phyloP scores from a whole-genome alignment of 2,329 filamentous ascomycete genomes.

The Colletotrichum orbiculare region DNA sequence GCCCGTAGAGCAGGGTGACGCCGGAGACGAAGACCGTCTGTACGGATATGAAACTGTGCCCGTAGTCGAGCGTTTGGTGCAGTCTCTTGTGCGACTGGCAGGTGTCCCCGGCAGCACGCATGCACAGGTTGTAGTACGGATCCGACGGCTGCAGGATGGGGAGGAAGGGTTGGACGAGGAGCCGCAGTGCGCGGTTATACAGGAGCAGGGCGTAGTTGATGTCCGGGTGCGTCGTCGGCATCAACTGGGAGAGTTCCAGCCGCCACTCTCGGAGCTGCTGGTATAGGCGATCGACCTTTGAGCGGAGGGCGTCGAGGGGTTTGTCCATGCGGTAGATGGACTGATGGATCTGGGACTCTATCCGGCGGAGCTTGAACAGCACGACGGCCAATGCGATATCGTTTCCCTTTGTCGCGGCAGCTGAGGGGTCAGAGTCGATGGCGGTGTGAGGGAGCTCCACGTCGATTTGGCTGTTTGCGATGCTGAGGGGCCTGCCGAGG shows the following conservation, averaged over 20 bases:
- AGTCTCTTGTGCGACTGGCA: slow-evolving; percentile 56
- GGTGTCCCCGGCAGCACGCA: slow-evolving; percentile 52
- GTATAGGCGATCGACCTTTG: slow-evolving; percentile 59
- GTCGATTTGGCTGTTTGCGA: slow-evolving; percentile 63
- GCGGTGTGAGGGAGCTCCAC: slow-evolving; percentile 56
- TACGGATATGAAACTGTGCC: slow-evolving; percentile 55
- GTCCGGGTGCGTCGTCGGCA: slow-evolving; percentile 59
- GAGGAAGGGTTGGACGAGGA: slow-evolving; percentile 62
- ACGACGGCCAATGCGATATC: slow-evolving; percentile 53
- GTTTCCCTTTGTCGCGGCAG: slow-evolving; percentile 45
- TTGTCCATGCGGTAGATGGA: slow-evolving; percentile 63
- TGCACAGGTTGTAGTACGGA: slow-evolving; percentile 57
- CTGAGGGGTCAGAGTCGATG: slow-evolving; percentile 38
- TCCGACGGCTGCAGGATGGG: slow-evolving; percentile 56
- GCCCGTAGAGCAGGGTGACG: slow-evolving; percentile 51
- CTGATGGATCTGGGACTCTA: slow-evolving; percentile 61
- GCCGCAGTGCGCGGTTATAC: slow-evolving; percentile 60
- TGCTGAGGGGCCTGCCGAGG: slow-evolving; percentile 61
- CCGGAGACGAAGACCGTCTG: slow-evolving; percentile 56
- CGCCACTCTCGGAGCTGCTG: slow-evolving; percentile 60
- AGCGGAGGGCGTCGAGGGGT: slow-evolving; percentile 53
- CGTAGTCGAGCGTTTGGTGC: slow-evolving; percentile 52
- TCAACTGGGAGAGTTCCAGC: slow-evolving; percentile 66
- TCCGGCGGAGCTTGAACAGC: slow-evolving; percentile 56
- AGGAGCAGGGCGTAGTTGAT: slow-evolving; percentile 60